phyloP scores from a whole-genome alignment of 345 rosid genomes.

The Triadica sebifera region DNA sequence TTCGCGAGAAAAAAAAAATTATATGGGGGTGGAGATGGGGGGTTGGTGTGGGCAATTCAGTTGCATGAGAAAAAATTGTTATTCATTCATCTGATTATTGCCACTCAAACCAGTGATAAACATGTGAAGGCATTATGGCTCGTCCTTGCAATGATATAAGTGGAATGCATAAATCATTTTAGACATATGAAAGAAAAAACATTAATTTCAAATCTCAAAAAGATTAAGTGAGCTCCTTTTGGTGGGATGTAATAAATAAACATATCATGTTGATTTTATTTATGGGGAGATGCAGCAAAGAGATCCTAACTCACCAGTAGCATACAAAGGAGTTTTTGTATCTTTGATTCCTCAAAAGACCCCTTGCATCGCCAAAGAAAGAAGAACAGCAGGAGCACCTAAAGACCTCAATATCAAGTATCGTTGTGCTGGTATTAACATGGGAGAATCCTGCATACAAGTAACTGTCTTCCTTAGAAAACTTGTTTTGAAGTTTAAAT shows the following conservation, averaged over 20 bases:
- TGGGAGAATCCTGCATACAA: slow-evolving; percentile 28
- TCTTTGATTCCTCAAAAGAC: slow-evolving; percentile 32
- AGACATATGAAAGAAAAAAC: too few species aligned
- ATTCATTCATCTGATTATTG: too few species aligned
- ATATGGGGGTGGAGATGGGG: too few species aligned
- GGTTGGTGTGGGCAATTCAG: too few species aligned
- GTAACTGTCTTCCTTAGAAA: not conserved
- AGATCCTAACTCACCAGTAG: slow-evolving; percentile 22
- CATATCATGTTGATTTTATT: not conserved
- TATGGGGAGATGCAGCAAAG: not conserved
- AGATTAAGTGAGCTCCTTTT: too few species aligned
- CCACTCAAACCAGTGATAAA: too few species aligned
- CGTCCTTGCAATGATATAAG: too few species aligned
- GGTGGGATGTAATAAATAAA: not conserved
- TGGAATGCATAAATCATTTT: too few species aligned
- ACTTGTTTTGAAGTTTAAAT: not conserved
- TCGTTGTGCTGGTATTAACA: slow-evolving; percentile 30
- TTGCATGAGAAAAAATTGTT: too few species aligned
- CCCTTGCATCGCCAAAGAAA: slow-evolving; percentile 37
- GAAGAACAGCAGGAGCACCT: slow-evolving; percentile 36
- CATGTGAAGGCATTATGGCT: too few species aligned
- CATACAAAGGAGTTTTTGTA: slow-evolving; percentile 30
- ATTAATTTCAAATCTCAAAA: too few species aligned
- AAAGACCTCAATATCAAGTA: slow-evolving; percentile 32
- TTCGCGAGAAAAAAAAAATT: too few species aligned